A percentile compares a stretch with the other conserved stretches of the same genome.
Evolutionary conservation across 495 filamentous ascomycete genomes (phyloP).

Genomic region (Penicillium pulvis): DNA sequence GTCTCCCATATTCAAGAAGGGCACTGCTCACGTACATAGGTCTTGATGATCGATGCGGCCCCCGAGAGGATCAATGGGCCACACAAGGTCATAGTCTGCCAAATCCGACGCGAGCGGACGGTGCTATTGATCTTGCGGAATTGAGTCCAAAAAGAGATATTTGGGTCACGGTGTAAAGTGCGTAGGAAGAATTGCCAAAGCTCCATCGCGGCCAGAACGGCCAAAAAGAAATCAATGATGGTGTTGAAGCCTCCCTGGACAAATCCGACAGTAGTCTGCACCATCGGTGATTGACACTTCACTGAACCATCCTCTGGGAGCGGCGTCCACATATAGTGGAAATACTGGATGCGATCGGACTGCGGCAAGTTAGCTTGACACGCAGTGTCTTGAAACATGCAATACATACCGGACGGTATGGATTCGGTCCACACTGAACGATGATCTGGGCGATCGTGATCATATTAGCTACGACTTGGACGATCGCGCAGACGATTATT

Average conservation of each 20-base stretch:
- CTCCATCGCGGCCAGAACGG: constrained; percentile 34
- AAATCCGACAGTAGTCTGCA: constrained; percentile 40
- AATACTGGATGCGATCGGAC: constrained; percentile 35
- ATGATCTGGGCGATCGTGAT: constrained; percentile 40
- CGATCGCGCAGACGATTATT: constrained; percentile 33
- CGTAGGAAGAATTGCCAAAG: constrained; percentile 41
- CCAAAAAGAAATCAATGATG: constrained; percentile 36
- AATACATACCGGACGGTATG: constrained; percentile 31
- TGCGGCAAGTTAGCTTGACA: constrained; percentile 14
- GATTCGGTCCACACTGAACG: constrained; percentile 41
- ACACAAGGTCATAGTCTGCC: constrained; percentile 39
- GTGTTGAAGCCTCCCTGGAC: constrained; percentile 46
- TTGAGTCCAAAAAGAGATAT: constrained; percentile 31
- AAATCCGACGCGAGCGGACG: constrained; percentile 35
- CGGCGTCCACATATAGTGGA: constrained; percentile 46
- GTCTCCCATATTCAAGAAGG: background rate
- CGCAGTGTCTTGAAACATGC: no score
- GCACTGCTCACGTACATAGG: constrained; percentile 29
- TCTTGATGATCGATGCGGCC: constrained; percentile 40
- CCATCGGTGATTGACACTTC: constrained; percentile 33
- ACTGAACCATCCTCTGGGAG: constrained; percentile 38
- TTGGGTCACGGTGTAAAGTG: constrained; percentile 30
- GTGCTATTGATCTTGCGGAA: constrained; percentile 34
- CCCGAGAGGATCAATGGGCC: constrained; percentile 37
- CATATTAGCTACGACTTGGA: constrained; percentile 38